These are phyloP conservation scores for Phytophthora idaei DNA, from an alignment of 352 stramenopile genomes.

Conservation along the genomic window DNA sequence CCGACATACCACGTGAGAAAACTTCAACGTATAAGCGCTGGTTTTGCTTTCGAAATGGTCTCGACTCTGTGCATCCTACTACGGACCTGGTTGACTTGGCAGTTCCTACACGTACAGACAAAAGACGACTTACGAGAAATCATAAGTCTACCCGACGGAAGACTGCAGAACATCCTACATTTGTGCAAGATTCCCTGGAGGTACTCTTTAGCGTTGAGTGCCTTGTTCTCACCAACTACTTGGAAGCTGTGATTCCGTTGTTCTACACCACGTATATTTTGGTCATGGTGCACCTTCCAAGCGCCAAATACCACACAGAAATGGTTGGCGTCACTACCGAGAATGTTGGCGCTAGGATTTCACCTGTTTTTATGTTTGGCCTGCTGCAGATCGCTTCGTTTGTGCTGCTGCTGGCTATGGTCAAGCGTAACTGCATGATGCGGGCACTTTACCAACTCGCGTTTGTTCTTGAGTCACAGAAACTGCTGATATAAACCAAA, in stretches of 20 bases:
- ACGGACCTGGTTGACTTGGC: not conserved
- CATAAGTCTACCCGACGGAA: not conserved
- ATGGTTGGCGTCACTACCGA: slow-evolving; percentile 3
- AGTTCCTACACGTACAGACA: not conserved
- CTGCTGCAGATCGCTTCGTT: slow-evolving; percentile 33
- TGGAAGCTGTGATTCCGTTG: slow-evolving; percentile 37
- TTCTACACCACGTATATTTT: slow-evolving; percentile 29
- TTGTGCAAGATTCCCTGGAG: slow-evolving; percentile 8
- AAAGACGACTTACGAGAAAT: not conserved
- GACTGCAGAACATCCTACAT: not conserved
- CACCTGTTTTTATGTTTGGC: slow-evolving; percentile 25
- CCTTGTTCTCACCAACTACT: slow-evolving; percentile 38
- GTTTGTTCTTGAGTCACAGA: slow-evolving; percentile 51
- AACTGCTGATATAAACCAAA: slow-evolving; percentile 34
- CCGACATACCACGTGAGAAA: not conserved
- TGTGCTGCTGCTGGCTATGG: not conserved
- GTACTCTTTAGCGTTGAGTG: slow-evolving; percentile 19
- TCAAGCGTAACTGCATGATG: slow-evolving; percentile 15
- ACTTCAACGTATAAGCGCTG: no score
- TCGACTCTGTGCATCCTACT: not conserved
- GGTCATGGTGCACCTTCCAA: slow-evolving; percentile 26
- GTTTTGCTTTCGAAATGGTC: not conserved
- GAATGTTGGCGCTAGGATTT: not conserved
- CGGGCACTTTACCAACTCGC: slow-evolving; percentile 35
- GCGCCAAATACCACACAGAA: slow-evolving; percentile 15